Conservation (phyloP, 2,329 filamentous ascomycete species). For the Tolypocladium ophioglossoides region DNA sequence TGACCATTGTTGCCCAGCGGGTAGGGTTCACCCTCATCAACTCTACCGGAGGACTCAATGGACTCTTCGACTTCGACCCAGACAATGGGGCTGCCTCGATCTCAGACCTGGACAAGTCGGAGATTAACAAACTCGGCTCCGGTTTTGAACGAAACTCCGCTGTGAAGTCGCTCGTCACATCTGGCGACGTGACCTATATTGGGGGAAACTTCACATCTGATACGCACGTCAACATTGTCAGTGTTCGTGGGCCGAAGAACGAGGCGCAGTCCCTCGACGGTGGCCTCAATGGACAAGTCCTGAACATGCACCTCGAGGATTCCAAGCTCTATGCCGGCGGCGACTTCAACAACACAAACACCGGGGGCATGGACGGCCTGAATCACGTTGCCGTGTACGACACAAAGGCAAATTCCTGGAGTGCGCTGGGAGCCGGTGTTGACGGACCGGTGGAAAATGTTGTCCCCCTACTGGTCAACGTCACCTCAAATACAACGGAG, state of each 20-base stretch:
- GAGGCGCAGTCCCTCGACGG: constrained; percentile 52
- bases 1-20: constrained; percentile 82
- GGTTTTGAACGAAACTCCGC: constrained; percentile 56
- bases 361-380: constrained; percentile 51
- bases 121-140: constrained; percentile 66
- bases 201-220: constrained; percentile 74
- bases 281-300: constrained; percentile 73
- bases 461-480: constrained; percentile 68
- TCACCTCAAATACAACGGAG: constrained; percentile 58
- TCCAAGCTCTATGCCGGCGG: constrained; percentile 72
- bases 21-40: constrained; percentile 67
- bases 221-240: constrained; percentile 64
- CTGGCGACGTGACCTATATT: constrained; percentile 58
- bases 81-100: constrained; percentile 37
- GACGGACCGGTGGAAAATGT: constrained; percentile 67
- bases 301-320: constrained; percentile 56
- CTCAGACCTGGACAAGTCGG: constrained; percentile 57
- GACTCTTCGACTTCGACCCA: constrained; percentile 82
- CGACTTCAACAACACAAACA: constrained; percentile 65
- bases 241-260: constrained; percentile 50
- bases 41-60: constrained; percentile 74
- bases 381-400: constrained; percentile 71
- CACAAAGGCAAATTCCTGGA: constrained; percentile 58
- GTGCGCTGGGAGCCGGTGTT: constrained; percentile 72
- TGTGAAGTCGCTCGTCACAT: constrained; percentile 57